phyloP scores from a whole-genome alignment of 495 filamentous ascomycete species.

The Neurospora sp. region DNA sequence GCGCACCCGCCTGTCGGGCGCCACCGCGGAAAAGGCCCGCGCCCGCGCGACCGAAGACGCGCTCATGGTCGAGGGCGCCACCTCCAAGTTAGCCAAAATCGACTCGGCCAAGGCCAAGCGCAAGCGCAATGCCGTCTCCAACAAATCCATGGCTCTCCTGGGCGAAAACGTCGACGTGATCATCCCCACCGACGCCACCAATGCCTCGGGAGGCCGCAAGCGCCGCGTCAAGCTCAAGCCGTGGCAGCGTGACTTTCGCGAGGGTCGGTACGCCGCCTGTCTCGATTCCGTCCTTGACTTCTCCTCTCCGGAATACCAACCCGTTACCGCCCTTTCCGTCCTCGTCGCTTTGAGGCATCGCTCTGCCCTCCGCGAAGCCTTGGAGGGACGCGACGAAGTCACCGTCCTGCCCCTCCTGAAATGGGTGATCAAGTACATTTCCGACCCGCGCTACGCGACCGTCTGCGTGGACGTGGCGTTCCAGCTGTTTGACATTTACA shows the following conservation, averaged over 20 bases:
- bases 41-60: conserved; percentile 80
- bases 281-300: conserved; percentile 65
- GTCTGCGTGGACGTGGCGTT: conserved; percentile 72
- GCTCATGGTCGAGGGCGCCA: conserved; percentile 69
- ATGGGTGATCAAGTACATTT: conserved; percentile 72
- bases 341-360: conserved; percentile 79
- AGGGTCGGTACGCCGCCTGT: conserved; percentile 64
- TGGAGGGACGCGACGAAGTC: conserved; percentile 73
- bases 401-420: conserved; percentile 70
- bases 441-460: conserved; percentile 65
- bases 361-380: conserved; percentile 70
- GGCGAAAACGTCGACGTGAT: conserved; percentile 83
- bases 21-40: conserved; percentile 65
- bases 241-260: conserved; percentile 76
- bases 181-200: conserved; percentile 35
- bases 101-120: conserved; percentile 57
- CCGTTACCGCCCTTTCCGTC: conserved; percentile 58
- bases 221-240: conserved; percentile 47
- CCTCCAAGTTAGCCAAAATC: conserved; percentile 48
- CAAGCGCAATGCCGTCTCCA: conserved; percentile 58
- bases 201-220: conserved; percentile 35
- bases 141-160: conserved; percentile 68
- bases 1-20: conserved; percentile 73
- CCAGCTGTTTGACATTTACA: conserved; percentile 77
- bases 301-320: conserved; percentile 34